phyloP scores from a whole-genome alignment of 75 land plant genomes.

The Cunninghamia lanceolata region DNA sequence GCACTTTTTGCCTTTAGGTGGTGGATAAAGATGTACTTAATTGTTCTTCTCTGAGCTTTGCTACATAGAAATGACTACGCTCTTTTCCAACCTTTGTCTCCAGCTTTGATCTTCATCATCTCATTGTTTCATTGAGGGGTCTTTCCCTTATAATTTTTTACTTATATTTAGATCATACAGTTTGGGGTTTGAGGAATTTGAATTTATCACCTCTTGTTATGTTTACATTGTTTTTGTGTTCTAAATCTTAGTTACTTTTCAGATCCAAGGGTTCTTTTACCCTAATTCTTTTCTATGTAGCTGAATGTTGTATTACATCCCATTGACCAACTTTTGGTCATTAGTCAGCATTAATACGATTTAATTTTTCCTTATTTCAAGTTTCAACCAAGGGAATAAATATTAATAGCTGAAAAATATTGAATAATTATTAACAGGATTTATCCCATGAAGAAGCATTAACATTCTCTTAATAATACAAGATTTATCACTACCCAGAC shows the following conservation, averaged over 20 bases:
- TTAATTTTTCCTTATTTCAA: too few species aligned
- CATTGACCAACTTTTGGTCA: neutral
- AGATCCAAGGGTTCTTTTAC: neutral
- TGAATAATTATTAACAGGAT: neutral
- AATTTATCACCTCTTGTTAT: neutral
- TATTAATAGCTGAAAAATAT: neutral
- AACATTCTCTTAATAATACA: neutral
- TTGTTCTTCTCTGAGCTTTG: too few species aligned
- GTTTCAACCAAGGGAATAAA: neutral
- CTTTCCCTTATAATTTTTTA: neutral
- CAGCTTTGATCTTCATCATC: neutral
- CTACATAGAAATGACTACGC: too few species aligned
- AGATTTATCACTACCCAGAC: neutral
- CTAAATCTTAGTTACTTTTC: neutral
- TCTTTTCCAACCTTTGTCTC: neutral
- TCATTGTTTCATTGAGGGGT: too few species aligned
- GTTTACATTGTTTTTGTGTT: neutral
- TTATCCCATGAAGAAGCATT: neutral
- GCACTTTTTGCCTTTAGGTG: too few species aligned
- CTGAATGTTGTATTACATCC: neutral
- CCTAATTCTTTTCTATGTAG: neutral
- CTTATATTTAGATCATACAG: neutral
- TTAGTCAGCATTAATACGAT: neutral
- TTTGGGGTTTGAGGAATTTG: neutral
- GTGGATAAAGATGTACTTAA: too few species aligned